Evolutionary conservation across 352 stramenopile genomes (phyloP).

Genomic region (Thraustochytrium sp.): DNA sequence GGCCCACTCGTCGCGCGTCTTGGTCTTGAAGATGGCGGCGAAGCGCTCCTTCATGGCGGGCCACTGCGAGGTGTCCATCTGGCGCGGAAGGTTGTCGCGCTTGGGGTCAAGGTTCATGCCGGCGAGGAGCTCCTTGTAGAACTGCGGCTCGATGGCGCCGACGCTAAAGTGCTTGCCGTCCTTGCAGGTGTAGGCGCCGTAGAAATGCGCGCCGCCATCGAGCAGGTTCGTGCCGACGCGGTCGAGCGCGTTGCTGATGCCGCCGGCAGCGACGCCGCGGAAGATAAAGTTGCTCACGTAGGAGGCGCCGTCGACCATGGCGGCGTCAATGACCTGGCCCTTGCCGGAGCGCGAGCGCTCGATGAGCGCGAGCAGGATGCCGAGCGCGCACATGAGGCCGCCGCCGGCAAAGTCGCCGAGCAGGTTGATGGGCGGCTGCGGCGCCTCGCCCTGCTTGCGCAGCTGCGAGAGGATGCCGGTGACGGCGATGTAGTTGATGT

Average conservation of each 20-base stretch:
- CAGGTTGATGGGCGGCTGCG: constrained; percentile 47
- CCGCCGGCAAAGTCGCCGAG: constrained; percentile 51
- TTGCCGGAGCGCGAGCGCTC: constrained; percentile 44
- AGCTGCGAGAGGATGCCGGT: constrained; percentile 45
- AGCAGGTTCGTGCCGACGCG: constrained; percentile 45
- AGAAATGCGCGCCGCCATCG: constrained; percentile 46
- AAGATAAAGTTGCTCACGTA: constrained; percentile 35
- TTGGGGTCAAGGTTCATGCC: constrained; percentile 34
- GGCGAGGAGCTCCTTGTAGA: constrained; percentile 25
- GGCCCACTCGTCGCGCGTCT: constrained; percentile 39
- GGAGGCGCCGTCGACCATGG: constrained; percentile 47
- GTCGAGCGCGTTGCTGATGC: constrained; percentile 20
- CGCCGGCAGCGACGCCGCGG: constrained; percentile 3
- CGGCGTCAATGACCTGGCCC: constrained; percentile 49
- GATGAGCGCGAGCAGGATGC: constrained; percentile 48
- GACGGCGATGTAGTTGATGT: constrained; percentile 53
- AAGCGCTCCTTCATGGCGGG: constrained; percentile 30
- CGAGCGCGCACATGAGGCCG: constrained; percentile 48
- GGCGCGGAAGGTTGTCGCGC: constrained; percentile 13
- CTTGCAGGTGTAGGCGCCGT: constrained; percentile 44
- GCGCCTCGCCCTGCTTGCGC: constrained; percentile 2
- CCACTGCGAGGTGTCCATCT: constrained; percentile 33
- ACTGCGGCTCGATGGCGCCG: constrained; percentile 46
- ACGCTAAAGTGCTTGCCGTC: constrained; percentile 47
- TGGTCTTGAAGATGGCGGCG: constrained; percentile 24